These are phyloP conservation scores for Citropsis articulata DNA, from an alignment of 345 rosid genomes.

Conservation along the genomic window DNA sequence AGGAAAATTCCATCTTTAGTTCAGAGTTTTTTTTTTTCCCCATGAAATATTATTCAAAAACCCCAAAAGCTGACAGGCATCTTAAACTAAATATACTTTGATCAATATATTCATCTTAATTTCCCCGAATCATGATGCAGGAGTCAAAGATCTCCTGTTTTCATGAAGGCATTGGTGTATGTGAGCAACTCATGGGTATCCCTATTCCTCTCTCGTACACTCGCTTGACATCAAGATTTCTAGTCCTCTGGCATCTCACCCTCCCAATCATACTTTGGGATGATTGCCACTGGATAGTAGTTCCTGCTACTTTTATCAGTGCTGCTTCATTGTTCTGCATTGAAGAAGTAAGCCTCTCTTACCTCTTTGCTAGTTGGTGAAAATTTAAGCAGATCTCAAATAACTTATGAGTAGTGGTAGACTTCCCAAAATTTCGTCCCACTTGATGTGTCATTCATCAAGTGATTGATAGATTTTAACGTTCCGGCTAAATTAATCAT, in stretches of 20 bases:
- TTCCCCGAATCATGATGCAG: constrained; percentile 30
- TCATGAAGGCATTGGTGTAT: constrained; percentile 83
- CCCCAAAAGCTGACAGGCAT: not conserved
- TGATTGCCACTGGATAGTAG: constrained; percentile 96
- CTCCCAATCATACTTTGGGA: constrained; percentile 97
- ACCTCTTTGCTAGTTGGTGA: not conserved
- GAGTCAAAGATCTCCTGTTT: constrained; percentile 69
- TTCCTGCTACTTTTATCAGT: constrained; percentile 92
- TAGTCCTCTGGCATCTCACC: constrained; percentile 93
- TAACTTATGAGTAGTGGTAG: too few relatives aligned
- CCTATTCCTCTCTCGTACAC: constrained; percentile 96
- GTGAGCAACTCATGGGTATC: constrained; percentile 80
- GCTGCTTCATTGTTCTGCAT: constrained; percentile 98
- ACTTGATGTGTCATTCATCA: too few relatives aligned
- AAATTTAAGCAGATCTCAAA: not conserved
- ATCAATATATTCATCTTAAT: not conserved
- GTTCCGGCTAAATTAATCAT: too few relatives aligned
- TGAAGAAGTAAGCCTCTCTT: constrained; percentile 63
- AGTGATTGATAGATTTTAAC: too few relatives aligned
- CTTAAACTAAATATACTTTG: not conserved
- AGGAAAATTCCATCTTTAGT: not conserved
- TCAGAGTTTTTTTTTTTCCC: not conserved
- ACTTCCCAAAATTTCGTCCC: too few relatives aligned
- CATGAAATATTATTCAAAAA: too few relatives aligned
- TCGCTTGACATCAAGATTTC: constrained; percentile 88